Conservation (phyloP, 164 flowering plant genomes). For the Piper longum region DNA sequence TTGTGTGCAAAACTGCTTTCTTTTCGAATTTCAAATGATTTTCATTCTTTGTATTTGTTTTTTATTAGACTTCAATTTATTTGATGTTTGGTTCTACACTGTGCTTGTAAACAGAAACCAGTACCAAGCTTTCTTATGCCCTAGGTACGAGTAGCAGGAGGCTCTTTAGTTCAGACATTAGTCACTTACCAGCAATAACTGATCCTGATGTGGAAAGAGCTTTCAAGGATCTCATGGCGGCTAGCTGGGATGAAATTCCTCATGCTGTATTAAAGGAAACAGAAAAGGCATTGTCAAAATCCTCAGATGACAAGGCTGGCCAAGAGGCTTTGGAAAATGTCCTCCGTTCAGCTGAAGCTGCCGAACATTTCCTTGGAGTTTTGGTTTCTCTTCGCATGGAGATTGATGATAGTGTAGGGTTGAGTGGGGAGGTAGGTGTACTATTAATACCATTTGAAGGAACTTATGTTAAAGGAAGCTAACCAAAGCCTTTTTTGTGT, state of each 20-base stretch:
- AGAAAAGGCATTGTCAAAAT: constrained; percentile 51
- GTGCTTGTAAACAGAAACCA: constrained; percentile 13
- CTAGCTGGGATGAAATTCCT: constrained; percentile 71
- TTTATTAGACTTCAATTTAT: background rate
- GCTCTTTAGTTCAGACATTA: constrained; percentile 46
- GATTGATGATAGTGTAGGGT: constrained; percentile 68
- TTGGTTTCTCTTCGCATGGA: constrained; percentile 63
- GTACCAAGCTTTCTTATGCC: constrained; percentile 22
- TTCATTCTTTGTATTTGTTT: background rate
- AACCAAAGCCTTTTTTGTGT: background rate
- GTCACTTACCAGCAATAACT: constrained; percentile 45
- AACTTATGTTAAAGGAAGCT: too few relatives aligned
- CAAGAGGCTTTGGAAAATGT: constrained; percentile 58
- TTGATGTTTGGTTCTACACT: background rate
- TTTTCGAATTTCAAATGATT: background rate
- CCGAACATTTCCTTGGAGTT: constrained; percentile 58
- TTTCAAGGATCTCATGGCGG: constrained; percentile 80
- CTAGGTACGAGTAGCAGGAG: constrained; percentile 38
- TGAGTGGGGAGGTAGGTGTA: constrained; percentile 73
- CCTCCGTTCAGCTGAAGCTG: constrained; percentile 85
- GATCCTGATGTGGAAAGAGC: constrained; percentile 54
- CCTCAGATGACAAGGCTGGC: constrained; percentile 56
- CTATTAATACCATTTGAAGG: background rate
- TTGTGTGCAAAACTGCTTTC: too few relatives aligned
- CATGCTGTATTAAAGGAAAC: constrained; percentile 37